A percentile compares a stretch with the other conserved stretches of the same genome.
Conservation (phyloP, 75 land plant genomes). For the Pinus tabuliformis region DNA sequence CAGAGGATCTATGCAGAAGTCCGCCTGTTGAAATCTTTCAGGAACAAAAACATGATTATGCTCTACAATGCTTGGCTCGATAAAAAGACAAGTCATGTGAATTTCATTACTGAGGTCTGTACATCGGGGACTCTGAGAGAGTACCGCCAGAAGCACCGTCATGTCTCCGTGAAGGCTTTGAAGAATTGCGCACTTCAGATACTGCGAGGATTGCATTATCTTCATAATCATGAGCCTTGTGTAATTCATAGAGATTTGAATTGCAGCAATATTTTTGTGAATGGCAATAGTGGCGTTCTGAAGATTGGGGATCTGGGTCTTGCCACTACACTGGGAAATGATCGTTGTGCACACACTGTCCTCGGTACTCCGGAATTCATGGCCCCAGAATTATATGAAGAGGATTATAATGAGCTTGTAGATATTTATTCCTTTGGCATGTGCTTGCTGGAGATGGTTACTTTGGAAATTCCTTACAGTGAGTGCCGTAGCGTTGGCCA, state of each 20-base stretch:
- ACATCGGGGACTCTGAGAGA: constrained; percentile 69
- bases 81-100: constrained; percentile 29
- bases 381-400: constrained; percentile 89
- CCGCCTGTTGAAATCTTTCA: constrained; percentile 32
- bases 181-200: constrained; percentile 78
- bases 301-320: constrained; percentile 81
- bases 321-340: constrained; percentile 51
- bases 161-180: constrained; percentile 65
- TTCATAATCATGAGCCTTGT: constrained; percentile 76
- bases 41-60: constrained; percentile 50
- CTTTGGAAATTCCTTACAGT: constrained; percentile 67
- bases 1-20: constrained; percentile 50
- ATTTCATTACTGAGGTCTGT: constrained; percentile 88
- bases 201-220: constrained; percentile 58
- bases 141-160: constrained; percentile 64
- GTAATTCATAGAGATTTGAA: constrained; percentile 83
- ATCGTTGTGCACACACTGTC: constrained; percentile 52
- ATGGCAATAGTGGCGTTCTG: constrained; percentile 69
- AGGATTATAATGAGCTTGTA: constrained; percentile 74
- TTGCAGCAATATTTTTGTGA: constrained; percentile 80
- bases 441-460: constrained; percentile 85
- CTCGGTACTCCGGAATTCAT: constrained; percentile 85
- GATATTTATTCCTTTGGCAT: constrained; percentile 87
- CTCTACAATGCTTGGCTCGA: constrained; percentile 58
- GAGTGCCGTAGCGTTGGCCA: constrained; percentile 63